Percentiles rank a stretch among this genome's conserved stretches.
Conservation (phyloP, 148 eudicot species). For the Camellia lanceoleosa region DNA sequence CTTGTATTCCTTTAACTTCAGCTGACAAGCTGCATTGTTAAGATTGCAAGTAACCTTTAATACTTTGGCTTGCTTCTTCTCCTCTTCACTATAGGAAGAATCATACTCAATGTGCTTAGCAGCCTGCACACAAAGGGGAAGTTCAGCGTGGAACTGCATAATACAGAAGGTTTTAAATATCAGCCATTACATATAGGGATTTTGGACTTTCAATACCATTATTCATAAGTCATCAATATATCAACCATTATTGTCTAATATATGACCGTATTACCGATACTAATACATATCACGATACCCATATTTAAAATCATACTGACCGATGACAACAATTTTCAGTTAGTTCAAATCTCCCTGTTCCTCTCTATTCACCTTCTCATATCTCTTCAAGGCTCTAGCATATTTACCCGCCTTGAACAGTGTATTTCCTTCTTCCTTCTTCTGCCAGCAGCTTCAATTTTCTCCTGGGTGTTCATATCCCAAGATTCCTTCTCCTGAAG, state of each 20-base stretch:
- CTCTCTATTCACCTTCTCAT: conserved; percentile 63
- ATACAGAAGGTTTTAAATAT: neutral
- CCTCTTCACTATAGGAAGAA: conserved; percentile 73
- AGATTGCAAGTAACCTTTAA: conserved; percentile 76
- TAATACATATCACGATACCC: no score
- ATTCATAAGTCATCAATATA: no score
- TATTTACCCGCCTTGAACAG: conserved; percentile 81
- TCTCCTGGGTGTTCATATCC: conserved; percentile 91
- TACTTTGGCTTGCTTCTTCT: conserved; percentile 78
- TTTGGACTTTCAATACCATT: no score
- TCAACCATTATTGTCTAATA: no score
- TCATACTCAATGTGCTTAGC: conserved; percentile 80
- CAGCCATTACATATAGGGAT: no score
- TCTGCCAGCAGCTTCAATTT: conserved; percentile 86
- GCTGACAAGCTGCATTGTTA: conserved; percentile 88
- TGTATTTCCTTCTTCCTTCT: conserved; percentile 92
- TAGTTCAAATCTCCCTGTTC: neutral
- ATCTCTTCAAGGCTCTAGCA: conserved; percentile 82
- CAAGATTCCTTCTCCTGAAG: conserved; percentile 93
- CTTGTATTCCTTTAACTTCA: conserved; percentile 84
- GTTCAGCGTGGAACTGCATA: neutral
- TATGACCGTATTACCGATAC: no score
- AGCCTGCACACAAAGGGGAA: conserved; percentile 41
- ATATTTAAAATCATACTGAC: no score
- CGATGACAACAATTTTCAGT: neutral